Evolutionary conservation across 208 protist species (phyloP).

Genomic region (Strigomonas galati): DNA sequence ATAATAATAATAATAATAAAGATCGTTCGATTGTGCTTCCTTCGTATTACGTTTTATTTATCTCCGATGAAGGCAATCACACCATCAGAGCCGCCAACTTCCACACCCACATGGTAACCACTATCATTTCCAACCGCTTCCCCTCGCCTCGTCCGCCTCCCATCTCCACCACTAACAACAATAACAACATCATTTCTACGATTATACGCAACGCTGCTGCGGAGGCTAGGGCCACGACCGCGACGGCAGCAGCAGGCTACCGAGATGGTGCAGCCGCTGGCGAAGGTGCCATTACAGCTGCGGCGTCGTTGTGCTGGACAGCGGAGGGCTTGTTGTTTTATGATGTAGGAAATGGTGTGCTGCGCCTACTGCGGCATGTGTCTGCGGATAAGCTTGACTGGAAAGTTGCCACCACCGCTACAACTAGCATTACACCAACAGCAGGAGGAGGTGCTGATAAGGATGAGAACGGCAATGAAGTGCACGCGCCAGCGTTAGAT

Average conservation of each 20-base stretch:
- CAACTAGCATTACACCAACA: not conserved
- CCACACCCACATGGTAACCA: constrained; percentile 29
- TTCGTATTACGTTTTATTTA: constrained; percentile 29
- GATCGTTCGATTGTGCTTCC: not conserved
- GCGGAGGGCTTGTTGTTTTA: constrained; percentile 8
- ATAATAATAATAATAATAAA: too few species aligned
- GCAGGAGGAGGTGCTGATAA: not conserved
- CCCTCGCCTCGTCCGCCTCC: not conserved
- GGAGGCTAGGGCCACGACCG: not conserved
- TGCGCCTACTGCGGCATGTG: not conserved
- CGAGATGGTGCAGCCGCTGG: not conserved
- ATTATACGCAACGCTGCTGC: too few species aligned
- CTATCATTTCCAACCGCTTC: constrained; percentile 12
- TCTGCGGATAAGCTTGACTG: not conserved
- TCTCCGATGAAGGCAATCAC: constrained; percentile 43
- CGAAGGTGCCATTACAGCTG: not conserved
- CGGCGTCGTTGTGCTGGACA: not conserved
- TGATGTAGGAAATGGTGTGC: not conserved
- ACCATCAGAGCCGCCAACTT: constrained; percentile 39
- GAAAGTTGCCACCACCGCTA: not conserved
- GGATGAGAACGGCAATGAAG: not conserved
- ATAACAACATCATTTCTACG: too few species aligned
- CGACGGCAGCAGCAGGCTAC: not conserved
- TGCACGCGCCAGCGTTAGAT: not conserved
- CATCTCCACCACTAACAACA: too few species aligned